Conservation (phyloP, 495 filamentous ascomycete genomes). For the Hypoxylon fragiforme region DNA sequence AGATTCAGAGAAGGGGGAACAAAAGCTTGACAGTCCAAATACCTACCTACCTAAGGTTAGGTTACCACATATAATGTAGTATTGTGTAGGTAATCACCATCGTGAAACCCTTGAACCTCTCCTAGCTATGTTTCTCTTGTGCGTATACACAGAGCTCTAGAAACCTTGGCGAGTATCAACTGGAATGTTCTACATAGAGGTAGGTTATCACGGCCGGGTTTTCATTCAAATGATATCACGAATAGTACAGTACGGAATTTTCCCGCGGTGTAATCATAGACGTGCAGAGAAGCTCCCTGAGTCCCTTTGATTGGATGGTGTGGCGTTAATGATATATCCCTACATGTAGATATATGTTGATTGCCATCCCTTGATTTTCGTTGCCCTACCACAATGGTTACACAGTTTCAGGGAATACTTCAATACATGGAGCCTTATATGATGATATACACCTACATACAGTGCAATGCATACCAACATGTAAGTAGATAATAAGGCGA, state of each 20-base stretch:
- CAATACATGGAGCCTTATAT: constrained; percentile 15
- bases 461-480: constrained; percentile 14
- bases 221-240: too few relatives aligned
- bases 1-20: constrained; percentile 2
- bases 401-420: constrained; percentile 25
- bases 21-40: too few relatives aligned
- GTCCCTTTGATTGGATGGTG: constrained; percentile 4
- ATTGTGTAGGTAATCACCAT: constrained; percentile 6
- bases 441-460: neutral
- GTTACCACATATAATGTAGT: too few relatives aligned
- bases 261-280: constrained; percentile 5
- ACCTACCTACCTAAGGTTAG: too few relatives aligned
- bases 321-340: neutral
- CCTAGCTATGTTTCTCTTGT: neutral
- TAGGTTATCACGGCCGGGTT: too few relatives aligned
- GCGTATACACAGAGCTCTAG: constrained; percentile 15
- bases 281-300: constrained; percentile 7
- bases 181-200: too few relatives aligned
- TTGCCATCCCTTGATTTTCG: constrained; percentile 23
- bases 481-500: constrained; percentile 19
- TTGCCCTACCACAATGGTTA: constrained; percentile 23
- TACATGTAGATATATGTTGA: constrained; percentile 9
- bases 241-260: too few relatives aligned
- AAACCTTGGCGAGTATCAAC: constrained; percentile 13
- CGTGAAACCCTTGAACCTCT: constrained; percentile 26